A percentile compares a stretch with the other conserved stretches of the same genome.
Conservation (phyloP, 2,329 filamentous ascomycete species). For the Biscogniauxia marginata region DNA sequence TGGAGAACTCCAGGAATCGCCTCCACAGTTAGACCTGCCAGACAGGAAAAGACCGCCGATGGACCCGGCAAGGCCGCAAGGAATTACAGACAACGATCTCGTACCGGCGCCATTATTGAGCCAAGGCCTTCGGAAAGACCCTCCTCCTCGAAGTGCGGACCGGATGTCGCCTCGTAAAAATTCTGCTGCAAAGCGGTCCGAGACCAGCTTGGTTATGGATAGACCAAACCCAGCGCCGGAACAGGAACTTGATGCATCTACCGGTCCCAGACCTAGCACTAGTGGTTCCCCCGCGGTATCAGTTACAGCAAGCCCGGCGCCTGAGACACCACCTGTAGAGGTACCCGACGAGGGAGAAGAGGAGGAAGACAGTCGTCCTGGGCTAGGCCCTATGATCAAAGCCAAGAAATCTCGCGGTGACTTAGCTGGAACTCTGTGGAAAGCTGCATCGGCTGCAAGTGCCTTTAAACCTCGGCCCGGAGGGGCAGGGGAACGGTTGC, state of each 20-base stretch:
- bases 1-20: conserved; percentile 33
- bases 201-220: conserved; percentile 35
- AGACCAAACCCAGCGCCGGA: conserved; percentile 27
- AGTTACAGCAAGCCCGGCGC: conserved; percentile 22
- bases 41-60: conserved; percentile 67
- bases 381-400: conserved; percentile 88
- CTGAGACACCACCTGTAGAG: conserved; percentile 30
- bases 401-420: conserved; percentile 71
- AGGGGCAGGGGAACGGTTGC: conserved; percentile 77
- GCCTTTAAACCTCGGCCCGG: conserved; percentile 85
- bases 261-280: conserved; percentile 8
- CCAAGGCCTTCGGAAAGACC: conserved; percentile 46
- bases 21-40: conserved; percentile 50
- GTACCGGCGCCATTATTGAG: conserved; percentile 60
- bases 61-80: conserved; percentile 55
- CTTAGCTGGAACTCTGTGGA: conserved; percentile 73
- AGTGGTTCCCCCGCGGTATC: conserved; percentile 21
- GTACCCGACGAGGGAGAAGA: conserved; percentile 30
- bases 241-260: conserved; percentile 12
- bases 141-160: conserved; percentile 51
- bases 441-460: conserved; percentile 69
- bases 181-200: conserved; percentile 35
- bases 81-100: conserved; percentile 47
- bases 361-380: conserved; percentile 58
- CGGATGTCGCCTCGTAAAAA: conserved; percentile 48